Conservation (phyloP, 2,329 filamentous ascomycete species). For the Elsinoe ampelina region DNA sequence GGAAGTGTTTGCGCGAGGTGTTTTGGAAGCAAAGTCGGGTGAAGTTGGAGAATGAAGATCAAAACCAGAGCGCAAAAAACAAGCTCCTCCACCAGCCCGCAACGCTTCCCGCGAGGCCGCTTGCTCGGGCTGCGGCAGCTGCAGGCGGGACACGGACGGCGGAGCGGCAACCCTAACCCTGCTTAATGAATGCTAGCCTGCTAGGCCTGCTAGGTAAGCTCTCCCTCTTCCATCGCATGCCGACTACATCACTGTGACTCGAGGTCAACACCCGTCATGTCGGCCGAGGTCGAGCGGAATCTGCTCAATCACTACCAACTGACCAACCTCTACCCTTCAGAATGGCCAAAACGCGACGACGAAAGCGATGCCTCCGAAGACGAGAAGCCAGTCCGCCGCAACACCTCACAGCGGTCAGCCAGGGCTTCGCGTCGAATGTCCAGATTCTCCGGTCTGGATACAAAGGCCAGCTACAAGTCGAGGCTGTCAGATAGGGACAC, state of each 20-base stretch:
- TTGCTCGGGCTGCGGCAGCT: not conserved
- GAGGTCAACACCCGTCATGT: constrained; percentile 31
- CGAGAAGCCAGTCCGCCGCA: constrained; percentile 33
- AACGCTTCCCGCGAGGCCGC: not conserved
- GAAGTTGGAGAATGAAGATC: constrained; percentile 11
- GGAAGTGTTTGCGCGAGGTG: constrained; percentile 9
- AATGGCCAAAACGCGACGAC: constrained; percentile 81
- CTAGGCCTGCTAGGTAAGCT: too few species aligned
- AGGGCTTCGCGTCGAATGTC: constrained; percentile 55
- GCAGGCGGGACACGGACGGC: not conserved
- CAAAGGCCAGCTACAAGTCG: constrained; percentile 58
- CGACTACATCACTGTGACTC: not conserved
- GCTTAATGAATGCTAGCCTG: not conserved
- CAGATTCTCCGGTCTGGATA: constrained; percentile 75
- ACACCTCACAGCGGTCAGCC: not conserved
- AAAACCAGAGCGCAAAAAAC: constrained; percentile 13
- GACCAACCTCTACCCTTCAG: constrained; percentile 62
- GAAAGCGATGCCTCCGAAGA: constrained; percentile 46
- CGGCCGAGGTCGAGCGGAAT: constrained; percentile 60
- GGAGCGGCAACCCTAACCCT: not conserved
- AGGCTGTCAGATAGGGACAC: constrained; percentile 55
- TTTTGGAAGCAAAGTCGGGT: not conserved
- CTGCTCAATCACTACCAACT: constrained; percentile 88
- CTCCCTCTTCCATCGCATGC: not conserved
- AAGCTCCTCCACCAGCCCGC: constrained; percentile 7